phyloP scores from a whole-genome alignment of 176 grass and related monocot species.

The Juncus inflexus region DNA sequence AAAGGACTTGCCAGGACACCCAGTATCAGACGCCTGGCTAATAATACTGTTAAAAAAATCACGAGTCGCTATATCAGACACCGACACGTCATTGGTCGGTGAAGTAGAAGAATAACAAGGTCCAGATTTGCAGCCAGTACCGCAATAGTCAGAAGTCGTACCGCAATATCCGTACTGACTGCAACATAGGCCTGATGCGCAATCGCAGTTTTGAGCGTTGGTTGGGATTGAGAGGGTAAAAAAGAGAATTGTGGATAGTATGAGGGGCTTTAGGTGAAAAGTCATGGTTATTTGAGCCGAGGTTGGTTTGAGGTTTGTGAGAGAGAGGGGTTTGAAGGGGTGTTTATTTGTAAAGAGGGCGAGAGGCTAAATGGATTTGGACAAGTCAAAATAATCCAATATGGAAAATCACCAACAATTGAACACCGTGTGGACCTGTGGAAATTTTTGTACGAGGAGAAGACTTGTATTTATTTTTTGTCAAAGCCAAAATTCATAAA shows the following conservation, averaged over 20 bases:
- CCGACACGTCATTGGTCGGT: conserved; percentile 25
- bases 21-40: conserved; percentile 35
- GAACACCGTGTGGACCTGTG: too few species aligned
- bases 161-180: conserved; percentile 35
- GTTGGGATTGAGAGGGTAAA: conserved; percentile 4
- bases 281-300: conserved; percentile 2
- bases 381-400: not conserved
- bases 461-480: too few species aligned
- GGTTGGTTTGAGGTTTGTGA: not conserved
- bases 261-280: conserved; percentile 3
- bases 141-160: conserved; percentile 4
- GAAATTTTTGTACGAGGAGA: too few species aligned
- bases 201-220: conserved; percentile 29
- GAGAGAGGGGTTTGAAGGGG: conserved; percentile 6
- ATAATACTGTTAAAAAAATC: conserved; percentile 50
- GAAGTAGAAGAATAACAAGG: conserved; percentile 16
- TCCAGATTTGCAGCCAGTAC: conserved; percentile 25
- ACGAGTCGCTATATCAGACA: conserved; percentile 32
- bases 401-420: too few species aligned
- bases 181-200: conserved; percentile 19
- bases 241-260: conserved; percentile 23
- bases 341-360: conserved; percentile 2
- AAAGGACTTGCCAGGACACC: conserved; percentile 45
- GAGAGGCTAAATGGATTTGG: not conserved
- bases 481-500: too few species aligned